Base-by-base conservation (phyloP, 371 early-diverging fungal genomes). In the Rhizopus arrhizus region DNA sequence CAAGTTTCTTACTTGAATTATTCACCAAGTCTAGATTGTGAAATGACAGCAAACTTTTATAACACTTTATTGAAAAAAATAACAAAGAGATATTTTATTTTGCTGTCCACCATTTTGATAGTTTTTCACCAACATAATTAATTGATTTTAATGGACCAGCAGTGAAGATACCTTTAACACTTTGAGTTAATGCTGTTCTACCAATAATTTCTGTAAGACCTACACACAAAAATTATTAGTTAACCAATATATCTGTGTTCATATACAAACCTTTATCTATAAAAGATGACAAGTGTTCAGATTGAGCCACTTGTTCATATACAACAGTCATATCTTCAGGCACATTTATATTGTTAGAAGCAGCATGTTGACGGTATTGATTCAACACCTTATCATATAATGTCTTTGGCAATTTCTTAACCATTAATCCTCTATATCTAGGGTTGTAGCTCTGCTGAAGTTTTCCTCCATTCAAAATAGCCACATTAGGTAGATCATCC, bases 101-200 rank as follows among this genome's bases (percentile, higher is more conserved):
- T 22, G 84, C 82, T 31, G 64, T 47, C 79, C 81, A 77, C 84
- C 87, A 82, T 64, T 93, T 91, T 61, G 74, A 59, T 56, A 95
- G 46, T 65, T 95, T 95, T 55, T 79, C 85, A n/a, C 77, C 52
- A 41, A 88, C 87, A 77, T 97, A 97, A 13, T 77, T 72, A 8
- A 81, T 64, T 5, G 91, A 85, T 66, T 89, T 90, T 33, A 75
- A 6, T 11, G 89, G 58, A 3, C 98, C 98, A 15, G 97, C 96
- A 4, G 96, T 93, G 16, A 95, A 68, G 12, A 97, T 71, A 2
- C 98, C 98, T 75, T 98, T 98, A 58, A 87, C 61, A 22, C 94
- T 90, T 75, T 98, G 98, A 7, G 91, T 86, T 31, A 98, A 63
- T 1, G 97, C 95, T 1, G 97, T 92, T 35, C 85, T 68, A 12